Base-by-base conservation (phyloP, 345 rosid genomes). In the Lagerstroemia speciosa region DNA sequence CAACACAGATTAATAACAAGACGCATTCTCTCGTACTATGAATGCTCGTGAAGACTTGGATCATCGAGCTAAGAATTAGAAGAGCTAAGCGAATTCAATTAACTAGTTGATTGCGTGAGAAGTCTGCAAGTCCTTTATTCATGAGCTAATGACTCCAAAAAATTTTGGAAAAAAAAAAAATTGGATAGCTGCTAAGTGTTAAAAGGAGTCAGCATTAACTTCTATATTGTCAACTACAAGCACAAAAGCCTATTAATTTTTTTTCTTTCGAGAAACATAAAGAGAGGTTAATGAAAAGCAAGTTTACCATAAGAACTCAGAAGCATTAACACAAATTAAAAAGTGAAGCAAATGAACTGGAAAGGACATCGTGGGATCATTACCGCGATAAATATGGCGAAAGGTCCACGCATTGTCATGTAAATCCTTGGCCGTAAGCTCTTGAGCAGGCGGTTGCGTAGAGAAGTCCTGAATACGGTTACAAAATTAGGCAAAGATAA, bases 361-460 rank as follows among this genome's bases (percentile, higher is more conserved):
- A 1, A 75, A 38, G 38, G 15, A 63, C 61, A 68, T 43, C 57
- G 46, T 64, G n/a, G 27, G 48, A 68, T 67, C 71, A 72, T 82
- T 41, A 91, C 98, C 99, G 38, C 97, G 97, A 79, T 81, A 94
- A 74, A 94, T 91, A 80, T 94, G 98, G 67, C 99, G 86, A 67
- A 94, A 94, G 67, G 75, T 91, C 99, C 99, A 94, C 45, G 75
- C 71, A 72, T 38, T 86, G 61, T 88, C 97, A 64, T 94, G 99
- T 81, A 94, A 85, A 85, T 94, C 99, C 74, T 84, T 89, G 31
- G 99, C 98, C 64, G 79, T 81, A 73, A 94, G 83, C 73, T 94
- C 98, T 74, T 94, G 97, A 68, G 92, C 89, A 43, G 98, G 99
- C 67, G 97, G 93, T 86, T 88, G 96, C 93, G 86, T 82, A 58